Evolutionary conservation across 1,284 basidiomycete species (phyloP).

Genomic region (Puccinia coronata): DNA sequence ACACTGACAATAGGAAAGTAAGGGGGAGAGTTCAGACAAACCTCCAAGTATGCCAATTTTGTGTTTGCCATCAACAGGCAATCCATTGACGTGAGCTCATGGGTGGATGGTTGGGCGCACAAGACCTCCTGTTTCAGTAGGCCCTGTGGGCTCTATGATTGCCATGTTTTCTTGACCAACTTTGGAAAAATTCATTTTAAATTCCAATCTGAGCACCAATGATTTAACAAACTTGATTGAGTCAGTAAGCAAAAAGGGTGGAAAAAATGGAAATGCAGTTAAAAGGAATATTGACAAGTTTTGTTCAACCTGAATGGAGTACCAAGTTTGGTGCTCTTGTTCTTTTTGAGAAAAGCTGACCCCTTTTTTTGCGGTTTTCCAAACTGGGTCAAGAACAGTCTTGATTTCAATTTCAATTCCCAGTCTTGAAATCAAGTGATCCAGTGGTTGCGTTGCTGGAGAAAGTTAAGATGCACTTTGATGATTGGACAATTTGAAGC

Average conservation of each 20-base stretch:
- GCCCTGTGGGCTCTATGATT: slow-evolving; percentile 58
- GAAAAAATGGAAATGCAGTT: neutral
- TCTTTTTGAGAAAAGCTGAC: neutral
- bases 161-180: slow-evolving; percentile 63
- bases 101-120: slow-evolving; percentile 17
- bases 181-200: slow-evolving; percentile 73
- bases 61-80: slow-evolving; percentile 40
- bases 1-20: slow-evolving; percentile 64
- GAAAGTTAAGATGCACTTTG: neutral
- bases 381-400: slow-evolving; percentile 28
- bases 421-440: slow-evolving; percentile 6
- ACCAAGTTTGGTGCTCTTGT: neutral
- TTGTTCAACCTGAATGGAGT: slow-evolving; percentile 69
- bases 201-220: slow-evolving; percentile 69
- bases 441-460: neutral
- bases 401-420: slow-evolving; percentile 42
- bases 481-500: slow-evolving; percentile 64
- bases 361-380: slow-evolving; percentile 27
- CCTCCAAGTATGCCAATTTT: slow-evolving; percentile 22
- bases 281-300: slow-evolving; percentile 61
- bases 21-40: slow-evolving; percentile 73
- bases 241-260: no score
- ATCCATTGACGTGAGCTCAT: slow-evolving; percentile 25
- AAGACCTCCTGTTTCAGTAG: neutral
- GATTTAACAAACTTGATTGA: neutral